A percentile compares a stretch with the other conserved stretches of the same genome.
phyloP scores from a whole-genome alignment of 2,329 filamentous ascomycete genomes.

The Fusarium albosuccineum region DNA sequence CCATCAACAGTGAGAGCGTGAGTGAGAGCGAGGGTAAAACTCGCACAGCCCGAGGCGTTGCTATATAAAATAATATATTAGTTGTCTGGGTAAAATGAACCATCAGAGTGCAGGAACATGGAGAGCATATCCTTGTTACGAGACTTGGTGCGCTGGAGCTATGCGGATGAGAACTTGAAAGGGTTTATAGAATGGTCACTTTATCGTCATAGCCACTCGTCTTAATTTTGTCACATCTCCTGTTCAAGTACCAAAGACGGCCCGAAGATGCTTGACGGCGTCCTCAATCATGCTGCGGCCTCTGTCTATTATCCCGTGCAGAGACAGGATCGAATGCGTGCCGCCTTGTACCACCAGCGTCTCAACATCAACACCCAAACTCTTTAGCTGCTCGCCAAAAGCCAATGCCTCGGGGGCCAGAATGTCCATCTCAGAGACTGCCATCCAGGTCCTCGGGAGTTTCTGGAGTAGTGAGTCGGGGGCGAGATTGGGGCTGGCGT shows the following conservation, averaged over 20 bases:
- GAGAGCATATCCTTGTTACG: no score
- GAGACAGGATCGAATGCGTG: conserved; percentile 45
- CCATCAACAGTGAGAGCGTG: conserved; percentile 14
- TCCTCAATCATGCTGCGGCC: conserved; percentile 43
- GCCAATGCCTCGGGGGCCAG: conserved; percentile 49
- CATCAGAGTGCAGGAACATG: no score
- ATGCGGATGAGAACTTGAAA: no score
- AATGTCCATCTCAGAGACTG: conserved; percentile 50
- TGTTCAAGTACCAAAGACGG: conserved; percentile 33
- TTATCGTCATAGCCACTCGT: no score
- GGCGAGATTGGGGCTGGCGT: conserved; percentile 51
- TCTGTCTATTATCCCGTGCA: conserved; percentile 42
- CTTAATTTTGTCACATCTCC: background rate
- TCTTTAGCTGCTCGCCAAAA: conserved; percentile 47
- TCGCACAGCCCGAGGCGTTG: conserved; percentile 13
- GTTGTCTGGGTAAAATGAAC: no score
- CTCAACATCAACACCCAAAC: conserved; percentile 36
- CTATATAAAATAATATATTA: conserved; percentile 9
- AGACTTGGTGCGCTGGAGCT: no score
- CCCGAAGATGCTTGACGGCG: conserved; percentile 36
- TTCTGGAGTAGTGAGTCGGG: conserved; percentile 40
- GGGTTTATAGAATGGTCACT: no score
- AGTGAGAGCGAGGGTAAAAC: conserved; percentile 31
- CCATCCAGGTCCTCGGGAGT: conserved; percentile 50
- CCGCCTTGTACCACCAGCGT: conserved; percentile 38